phyloP scores from a whole-genome alignment of 495 filamentous ascomycete genomes.

The Podospora sp. region DNA sequence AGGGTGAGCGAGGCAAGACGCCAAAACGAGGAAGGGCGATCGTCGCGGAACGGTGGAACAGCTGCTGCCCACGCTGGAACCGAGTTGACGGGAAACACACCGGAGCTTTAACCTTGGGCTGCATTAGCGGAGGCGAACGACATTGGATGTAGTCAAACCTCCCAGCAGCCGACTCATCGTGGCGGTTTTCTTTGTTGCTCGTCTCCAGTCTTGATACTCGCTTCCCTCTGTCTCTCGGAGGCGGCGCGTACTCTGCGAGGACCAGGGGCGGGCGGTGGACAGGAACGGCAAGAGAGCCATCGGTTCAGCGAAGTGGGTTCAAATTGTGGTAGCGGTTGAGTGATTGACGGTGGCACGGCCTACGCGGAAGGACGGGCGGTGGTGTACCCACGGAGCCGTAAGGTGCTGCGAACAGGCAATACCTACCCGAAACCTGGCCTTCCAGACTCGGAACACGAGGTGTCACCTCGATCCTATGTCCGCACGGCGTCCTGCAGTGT shows the following conservation, averaged over 20 bases:
- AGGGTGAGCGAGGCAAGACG: conserved; percentile 11
- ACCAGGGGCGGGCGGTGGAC: conserved; percentile 17
- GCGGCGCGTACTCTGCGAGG: conserved; percentile 8
- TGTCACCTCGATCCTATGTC: conserved; percentile 12
- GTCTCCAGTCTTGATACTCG: background rate
- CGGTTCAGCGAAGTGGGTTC: background rate
- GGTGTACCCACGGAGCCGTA: background rate
- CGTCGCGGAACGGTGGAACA: conserved; percentile 5
- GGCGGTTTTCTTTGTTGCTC: background rate
- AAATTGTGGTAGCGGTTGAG: conserved; percentile 30
- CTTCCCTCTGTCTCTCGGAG: background rate
- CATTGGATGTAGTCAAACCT: background rate
- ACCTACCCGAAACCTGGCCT: conserved; percentile 18
- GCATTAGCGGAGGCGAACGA: conserved; percentile 20
- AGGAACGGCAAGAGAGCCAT: conserved; percentile 5
- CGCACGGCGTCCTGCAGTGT: conserved; percentile 6
- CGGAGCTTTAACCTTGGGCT: conserved; percentile 21
- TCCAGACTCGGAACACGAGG: conserved; percentile 22
- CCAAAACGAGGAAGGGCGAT: conserved; percentile 12
- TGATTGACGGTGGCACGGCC: conserved; percentile 28
- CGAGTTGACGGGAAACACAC: conserved; percentile 9
- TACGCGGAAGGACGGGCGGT: conserved; percentile 18
- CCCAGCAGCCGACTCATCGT: background rate
- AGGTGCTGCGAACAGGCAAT: conserved; percentile 18
- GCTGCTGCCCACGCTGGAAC: conserved; percentile 15